Base-by-base conservation (phyloP, 2,329 filamentous ascomycete genomes). In the Paecilomyces fulvus region DNA sequence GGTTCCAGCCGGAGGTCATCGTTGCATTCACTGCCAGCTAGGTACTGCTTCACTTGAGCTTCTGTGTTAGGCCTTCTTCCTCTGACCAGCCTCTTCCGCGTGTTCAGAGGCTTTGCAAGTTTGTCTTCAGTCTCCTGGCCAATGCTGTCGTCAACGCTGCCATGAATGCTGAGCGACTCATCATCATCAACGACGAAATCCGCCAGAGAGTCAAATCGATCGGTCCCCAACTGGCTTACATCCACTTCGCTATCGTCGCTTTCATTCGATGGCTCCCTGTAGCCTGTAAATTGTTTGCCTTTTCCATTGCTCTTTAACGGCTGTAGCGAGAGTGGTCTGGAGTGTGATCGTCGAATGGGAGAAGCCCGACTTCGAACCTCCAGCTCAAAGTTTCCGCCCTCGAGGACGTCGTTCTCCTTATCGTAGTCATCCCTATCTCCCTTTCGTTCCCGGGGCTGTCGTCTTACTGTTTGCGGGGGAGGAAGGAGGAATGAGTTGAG, bases 181-280 rank as follows among this genome's bases (percentile, higher is more conserved):
- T 73, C 67, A 60, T 74, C 71, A 52, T 70, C 71, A 57, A 74
- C 69, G 60, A 76, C 70, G 54, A 75, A 75, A 54, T 69, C 72
- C 28, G 73, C 70, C 31, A 75, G 60, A 48, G 72, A 75, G 57
- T 72, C 64, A 51, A 68, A 69, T 52, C 67, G 67, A 61, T 70
- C 67, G 53, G 68, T 64, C 17, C 61, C 59, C 9, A 43, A 20
- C 48, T 58, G 53, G 23, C 59, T 59, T n/a, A 60, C 59, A 11
- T 60, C 60, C 12, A 61, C 61, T 20, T 65, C 63, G 21, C 66
- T 64, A 6, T 66, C 62, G 25, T 59, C 55, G 50, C 46, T 56
- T 48, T 65, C 65, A 3, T 60, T 62, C 28, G 52, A 54, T 20
- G 31, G 9, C 54, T 56, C 55, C 53, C 56, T 56, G 25, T 59